These are phyloP conservation scores for Blastobotrys proliferans DNA, from an alignment of 1,139 yeast species.

Conservation along the genomic window DNA sequence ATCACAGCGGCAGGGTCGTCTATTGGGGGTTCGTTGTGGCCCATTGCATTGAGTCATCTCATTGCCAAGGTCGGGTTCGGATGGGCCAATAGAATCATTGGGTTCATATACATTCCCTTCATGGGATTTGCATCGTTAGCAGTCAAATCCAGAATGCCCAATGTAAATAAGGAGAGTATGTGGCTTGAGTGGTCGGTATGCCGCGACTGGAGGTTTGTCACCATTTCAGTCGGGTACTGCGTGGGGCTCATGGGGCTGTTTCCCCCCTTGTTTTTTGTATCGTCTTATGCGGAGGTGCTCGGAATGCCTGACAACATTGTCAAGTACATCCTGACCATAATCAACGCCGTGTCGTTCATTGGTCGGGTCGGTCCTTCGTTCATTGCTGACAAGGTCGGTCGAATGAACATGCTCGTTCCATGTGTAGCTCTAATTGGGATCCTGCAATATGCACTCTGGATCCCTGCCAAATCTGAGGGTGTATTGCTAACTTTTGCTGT, in stretches of 20 bases:
- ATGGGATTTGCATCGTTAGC: constrained; percentile 35
- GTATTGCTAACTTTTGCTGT: constrained; percentile 38
- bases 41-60: constrained; percentile 40
- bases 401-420: constrained; percentile 42
- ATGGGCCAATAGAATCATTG: constrained; percentile 50
- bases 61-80: constrained; percentile 43
- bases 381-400: constrained; percentile 40
- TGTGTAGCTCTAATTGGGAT: constrained; percentile 28
- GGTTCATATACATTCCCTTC: constrained; percentile 42
- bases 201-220: constrained; percentile 20
- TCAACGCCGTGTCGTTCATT: constrained; percentile 45
- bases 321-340: constrained; percentile 41
- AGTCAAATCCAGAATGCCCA: constrained; percentile 31
- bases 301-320: constrained; percentile 25
- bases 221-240: constrained; percentile 26
- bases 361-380: constrained; percentile 51
- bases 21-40: constrained; percentile 57
- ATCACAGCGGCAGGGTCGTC: constrained; percentile 59
- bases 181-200: constrained; percentile 22
- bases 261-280: constrained; percentile 40
- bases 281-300: constrained; percentile 37
- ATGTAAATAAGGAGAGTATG: constrained; percentile 17
- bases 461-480: constrained; percentile 22
- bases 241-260: constrained; percentile 36
- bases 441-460: constrained; percentile 29